These are phyloP conservation scores for Omphalea diandra DNA, from an alignment of 441 rosid species.

Conservation along the genomic window DNA sequence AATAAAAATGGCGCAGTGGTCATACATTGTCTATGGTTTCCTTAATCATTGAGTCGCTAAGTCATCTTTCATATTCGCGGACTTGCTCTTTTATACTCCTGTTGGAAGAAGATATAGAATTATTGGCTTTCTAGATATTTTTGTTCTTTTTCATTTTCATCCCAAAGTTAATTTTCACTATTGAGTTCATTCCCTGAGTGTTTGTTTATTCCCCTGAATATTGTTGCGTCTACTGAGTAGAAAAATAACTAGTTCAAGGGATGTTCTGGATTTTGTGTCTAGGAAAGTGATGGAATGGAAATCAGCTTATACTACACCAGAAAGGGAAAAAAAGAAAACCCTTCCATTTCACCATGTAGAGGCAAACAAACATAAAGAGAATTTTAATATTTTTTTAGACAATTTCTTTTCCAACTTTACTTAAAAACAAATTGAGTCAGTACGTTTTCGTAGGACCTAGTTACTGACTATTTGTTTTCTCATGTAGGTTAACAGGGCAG, in stretches of 20 bases:
- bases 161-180: neutral
- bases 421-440: neutral
- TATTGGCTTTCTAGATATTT: neutral
- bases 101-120: neutral
- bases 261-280: neutral
- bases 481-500: slow-evolving; percentile 72
- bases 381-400: neutral
- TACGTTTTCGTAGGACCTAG: neutral
- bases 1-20: neutral
- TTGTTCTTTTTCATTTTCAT: neutral
- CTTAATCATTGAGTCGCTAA: neutral
- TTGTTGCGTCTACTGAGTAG: neutral
- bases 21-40: neutral
- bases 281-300: neutral
- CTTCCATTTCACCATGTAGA: neutral
- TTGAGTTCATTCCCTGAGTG: neutral
- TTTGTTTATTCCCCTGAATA: neutral
- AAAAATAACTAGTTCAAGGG: neutral
- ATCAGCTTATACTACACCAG: neutral
- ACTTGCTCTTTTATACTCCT: neutral
- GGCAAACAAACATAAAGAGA: neutral
- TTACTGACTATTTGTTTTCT: slow-evolving; percentile 20
- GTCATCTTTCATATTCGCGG: neutral
- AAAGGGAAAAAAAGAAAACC: neutral
- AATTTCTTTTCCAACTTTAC: neutral